Percentiles rank a stretch among this genome's conserved stretches.
Evolutionary conservation across 129 eudicot species (phyloP).

Genomic region (Solidago caesia): DNA sequence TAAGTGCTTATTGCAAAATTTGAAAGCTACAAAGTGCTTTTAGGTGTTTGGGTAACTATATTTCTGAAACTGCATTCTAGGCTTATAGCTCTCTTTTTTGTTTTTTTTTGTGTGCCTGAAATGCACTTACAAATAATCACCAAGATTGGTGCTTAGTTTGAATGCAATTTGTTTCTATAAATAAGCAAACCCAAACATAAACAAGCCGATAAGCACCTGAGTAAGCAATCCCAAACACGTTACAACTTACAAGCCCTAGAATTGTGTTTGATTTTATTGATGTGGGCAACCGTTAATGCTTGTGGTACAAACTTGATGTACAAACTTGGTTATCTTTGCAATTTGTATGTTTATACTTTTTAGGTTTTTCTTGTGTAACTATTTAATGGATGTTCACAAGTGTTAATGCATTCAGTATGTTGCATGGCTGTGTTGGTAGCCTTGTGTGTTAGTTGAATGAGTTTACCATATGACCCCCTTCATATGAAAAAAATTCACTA

Average conservation of each 20-base stretch:
- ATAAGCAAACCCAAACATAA: too few relatives aligned
- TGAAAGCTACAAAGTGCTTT: too few relatives aligned
- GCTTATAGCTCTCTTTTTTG: background rate
- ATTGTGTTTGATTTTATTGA: slow-evolving; percentile 1
- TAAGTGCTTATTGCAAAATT: too few relatives aligned
- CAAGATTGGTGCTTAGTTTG: too few relatives aligned
- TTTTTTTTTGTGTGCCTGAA: background rate
- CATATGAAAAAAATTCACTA: background rate
- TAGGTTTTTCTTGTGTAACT: too few relatives aligned
- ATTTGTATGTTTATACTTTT: too few relatives aligned
- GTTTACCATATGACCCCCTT: background rate
- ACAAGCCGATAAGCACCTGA: too few relatives aligned
- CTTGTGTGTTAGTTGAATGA: slow-evolving; percentile 9
- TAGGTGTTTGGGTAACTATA: too few relatives aligned
- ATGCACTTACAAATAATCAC: background rate
- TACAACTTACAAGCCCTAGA: background rate
- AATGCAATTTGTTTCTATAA: too few relatives aligned
- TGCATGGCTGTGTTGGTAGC: slow-evolving; percentile 8
- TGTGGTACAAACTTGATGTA: slow-evolving; percentile 4
- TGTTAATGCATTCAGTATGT: background rate
- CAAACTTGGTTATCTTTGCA: background rate
- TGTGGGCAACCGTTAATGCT: slow-evolving; percentile 21
- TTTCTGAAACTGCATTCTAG: background rate
- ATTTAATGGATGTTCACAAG: too few relatives aligned
- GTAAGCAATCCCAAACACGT: background rate